Percentiles rank a stretch among this genome's conserved stretches.
Evolutionary conservation across 768 basidiomycete species (phyloP).

Genomic region (Rhodotorula sphaerocarpa): DNA sequence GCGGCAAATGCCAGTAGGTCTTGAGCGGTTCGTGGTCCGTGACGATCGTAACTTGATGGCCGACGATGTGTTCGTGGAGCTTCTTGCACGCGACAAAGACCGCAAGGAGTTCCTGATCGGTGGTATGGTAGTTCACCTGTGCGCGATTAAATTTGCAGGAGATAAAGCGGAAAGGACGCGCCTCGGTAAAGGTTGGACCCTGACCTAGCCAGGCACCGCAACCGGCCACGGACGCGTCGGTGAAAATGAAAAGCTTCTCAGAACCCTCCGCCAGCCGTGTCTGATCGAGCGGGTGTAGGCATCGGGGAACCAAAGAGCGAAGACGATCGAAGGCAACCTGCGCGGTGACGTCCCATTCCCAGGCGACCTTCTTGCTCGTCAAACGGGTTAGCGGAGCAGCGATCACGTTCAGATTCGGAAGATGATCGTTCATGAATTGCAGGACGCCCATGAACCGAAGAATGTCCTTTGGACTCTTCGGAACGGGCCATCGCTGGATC

Average conservation of each 20-base stretch:
- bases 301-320: constrained; percentile 2
- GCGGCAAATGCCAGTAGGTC: neutral
- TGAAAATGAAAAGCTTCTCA: constrained; percentile 11
- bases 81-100: neutral
- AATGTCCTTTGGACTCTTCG: constrained; percentile 7
- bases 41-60: neutral
- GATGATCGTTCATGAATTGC: constrained; percentile 18
- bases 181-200: neutral
- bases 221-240: constrained; percentile 4
- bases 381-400: constrained; percentile 1
- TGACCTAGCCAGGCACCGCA: constrained; percentile 19
- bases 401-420: constrained; percentile 4
- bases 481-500: constrained; percentile 6
- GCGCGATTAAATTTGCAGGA: constrained; percentile 20
- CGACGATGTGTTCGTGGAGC: neutral
- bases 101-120: neutral
- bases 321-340: neutral
- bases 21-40: constrained; percentile 1
- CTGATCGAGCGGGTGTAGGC: neutral
- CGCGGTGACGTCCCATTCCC: constrained; percentile 5
- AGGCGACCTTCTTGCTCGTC: constrained; percentile 18
- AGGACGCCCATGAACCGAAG: constrained; percentile 11
- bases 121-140: constrained; percentile 12
- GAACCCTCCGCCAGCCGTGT: neutral
- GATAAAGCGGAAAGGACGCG: constrained; percentile 13